These are phyloP conservation scores for Cyclotella distinguenda DNA, from an alignment of 108 stramenopile species.

Conservation along the genomic window DNA sequence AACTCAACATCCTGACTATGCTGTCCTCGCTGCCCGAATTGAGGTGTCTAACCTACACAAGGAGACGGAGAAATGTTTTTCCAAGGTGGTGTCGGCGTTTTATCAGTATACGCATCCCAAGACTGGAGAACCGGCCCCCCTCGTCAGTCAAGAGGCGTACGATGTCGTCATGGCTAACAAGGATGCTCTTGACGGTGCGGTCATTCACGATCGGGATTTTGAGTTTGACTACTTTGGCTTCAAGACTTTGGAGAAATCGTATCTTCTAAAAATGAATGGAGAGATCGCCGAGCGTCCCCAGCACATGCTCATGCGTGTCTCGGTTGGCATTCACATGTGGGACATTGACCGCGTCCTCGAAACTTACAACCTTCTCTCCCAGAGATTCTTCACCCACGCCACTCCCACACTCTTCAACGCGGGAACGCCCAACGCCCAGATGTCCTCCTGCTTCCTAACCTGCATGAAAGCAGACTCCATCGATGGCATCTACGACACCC, in stretches of 20 bases:
- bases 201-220: constrained; percentile 93
- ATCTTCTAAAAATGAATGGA: constrained; percentile 91
- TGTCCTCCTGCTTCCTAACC: constrained; percentile 97
- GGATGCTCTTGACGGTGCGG: constrained; percentile 78
- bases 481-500: constrained; percentile 98
- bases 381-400: constrained; percentile 97
- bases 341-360: constrained; percentile 90
- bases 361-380: constrained; percentile 94
- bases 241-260: constrained; percentile 99
- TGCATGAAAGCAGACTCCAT: constrained; percentile 97
- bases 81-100: constrained; percentile 81
- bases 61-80: constrained; percentile 89
- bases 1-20: constrained; percentile 98
- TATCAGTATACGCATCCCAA: constrained; percentile 89
- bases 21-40: constrained; percentile 96
- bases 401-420: constrained; percentile 99
- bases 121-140: constrained; percentile 87
- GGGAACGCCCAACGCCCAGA: constrained; percentile 95
- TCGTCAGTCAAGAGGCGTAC: constrained; percentile 81
- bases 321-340: constrained; percentile 96
- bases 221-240: constrained; percentile 99
- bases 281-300: constrained; percentile 97
- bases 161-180: constrained; percentile 85
- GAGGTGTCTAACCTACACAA: constrained; percentile 98
- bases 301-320: constrained; percentile 97